phyloP scores from a whole-genome alignment of 495 filamentous ascomycete genomes.

The Talaromyces adpressus region DNA sequence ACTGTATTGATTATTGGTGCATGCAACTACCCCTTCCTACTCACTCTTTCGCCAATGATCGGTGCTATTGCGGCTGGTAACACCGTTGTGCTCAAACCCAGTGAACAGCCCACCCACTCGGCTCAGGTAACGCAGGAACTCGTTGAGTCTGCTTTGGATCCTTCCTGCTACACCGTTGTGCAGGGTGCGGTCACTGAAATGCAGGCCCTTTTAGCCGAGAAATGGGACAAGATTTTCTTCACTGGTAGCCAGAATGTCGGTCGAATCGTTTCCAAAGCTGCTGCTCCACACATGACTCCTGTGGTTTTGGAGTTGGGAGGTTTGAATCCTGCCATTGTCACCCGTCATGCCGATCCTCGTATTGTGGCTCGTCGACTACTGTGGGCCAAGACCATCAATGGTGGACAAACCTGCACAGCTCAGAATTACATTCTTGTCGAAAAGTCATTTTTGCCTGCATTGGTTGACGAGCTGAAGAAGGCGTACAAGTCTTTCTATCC shows the following conservation, averaged over 20 bases:
- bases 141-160: conserved; percentile 66
- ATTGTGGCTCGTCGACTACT: conserved; percentile 78
- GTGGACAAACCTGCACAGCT: conserved; percentile 81
- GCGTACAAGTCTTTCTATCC: conserved; percentile 77
- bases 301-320: conserved; percentile 87
- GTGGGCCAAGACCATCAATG: conserved; percentile 81
- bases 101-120: conserved; percentile 66
- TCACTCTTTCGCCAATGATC: conserved; percentile 69
- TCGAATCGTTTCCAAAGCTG: conserved; percentile 83
- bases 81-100: conserved; percentile 83
- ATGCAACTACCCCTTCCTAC: conserved; percentile 86
- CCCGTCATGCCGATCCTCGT: conserved; percentile 68
- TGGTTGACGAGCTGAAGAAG: conserved; percentile 67
- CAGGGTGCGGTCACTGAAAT: conserved; percentile 78
- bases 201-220: conserved; percentile 72
- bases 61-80: conserved; percentile 91
- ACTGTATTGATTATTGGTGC: conserved; percentile 81
- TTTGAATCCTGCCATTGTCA: conserved; percentile 82
- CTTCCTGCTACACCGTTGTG: conserved; percentile 65
- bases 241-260: conserved; percentile 74
- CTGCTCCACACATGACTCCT: conserved; percentile 85
- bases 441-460: conserved; percentile 57
- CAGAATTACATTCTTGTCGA: conserved; percentile 89
- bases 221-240: conserved; percentile 98
- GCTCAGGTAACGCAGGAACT: conserved; percentile 76